Conservation (phyloP, 1,139 yeast species). For the Saccharomyces hybrid region DNA sequence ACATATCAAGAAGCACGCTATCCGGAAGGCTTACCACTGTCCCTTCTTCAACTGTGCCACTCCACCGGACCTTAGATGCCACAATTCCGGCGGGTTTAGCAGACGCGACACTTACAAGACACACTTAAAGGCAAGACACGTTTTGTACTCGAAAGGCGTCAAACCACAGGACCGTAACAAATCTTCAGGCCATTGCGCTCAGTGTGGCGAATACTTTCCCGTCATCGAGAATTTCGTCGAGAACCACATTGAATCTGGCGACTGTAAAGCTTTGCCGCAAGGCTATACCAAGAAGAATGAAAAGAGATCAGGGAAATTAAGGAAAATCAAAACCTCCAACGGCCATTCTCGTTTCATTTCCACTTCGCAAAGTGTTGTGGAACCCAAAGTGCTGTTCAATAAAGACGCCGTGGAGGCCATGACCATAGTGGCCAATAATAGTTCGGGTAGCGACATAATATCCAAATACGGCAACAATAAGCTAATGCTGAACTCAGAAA, state of each 20-base stretch:
- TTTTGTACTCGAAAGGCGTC: slow-evolving; percentile 79
- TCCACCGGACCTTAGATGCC: slow-evolving; percentile 57
- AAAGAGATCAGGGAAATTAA: slow-evolving; percentile 4
- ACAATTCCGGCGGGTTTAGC: slow-evolving; percentile 87
- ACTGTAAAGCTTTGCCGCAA: slow-evolving; percentile 58
- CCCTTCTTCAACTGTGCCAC: slow-evolving; percentile 60
- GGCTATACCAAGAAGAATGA: slow-evolving; percentile 32
- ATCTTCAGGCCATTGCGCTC: slow-evolving; percentile 70
- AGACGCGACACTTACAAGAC: slow-evolving; percentile 94
- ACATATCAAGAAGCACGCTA: slow-evolving; percentile 85
- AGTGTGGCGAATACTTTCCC: slow-evolving; percentile 67
- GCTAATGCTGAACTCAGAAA: slow-evolving; percentile 25
- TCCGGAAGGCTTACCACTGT: slow-evolving; percentile 78
- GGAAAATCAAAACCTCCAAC: slow-evolving; percentile 28
- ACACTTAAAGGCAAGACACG: slow-evolving; percentile 86
- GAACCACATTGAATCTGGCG: slow-evolving; percentile 78
- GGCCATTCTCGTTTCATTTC: slow-evolving; percentile 32
- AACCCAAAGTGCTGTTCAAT: slow-evolving; percentile 28
- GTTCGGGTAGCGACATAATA: slow-evolving; percentile 17
- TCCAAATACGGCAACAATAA: slow-evolving; percentile 24
- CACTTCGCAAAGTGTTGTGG: slow-evolving; percentile 29
- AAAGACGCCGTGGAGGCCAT: slow-evolving; percentile 31
- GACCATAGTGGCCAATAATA: slow-evolving; percentile 29
- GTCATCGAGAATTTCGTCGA: slow-evolving; percentile 87
- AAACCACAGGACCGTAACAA: slow-evolving; percentile 62